A percentile compares a stretch with the other conserved stretches of the same genome.
Evolutionary conservation across 2,329 filamentous ascomycete species (phyloP).

Genomic region (Emergomyces orientalis): DNA sequence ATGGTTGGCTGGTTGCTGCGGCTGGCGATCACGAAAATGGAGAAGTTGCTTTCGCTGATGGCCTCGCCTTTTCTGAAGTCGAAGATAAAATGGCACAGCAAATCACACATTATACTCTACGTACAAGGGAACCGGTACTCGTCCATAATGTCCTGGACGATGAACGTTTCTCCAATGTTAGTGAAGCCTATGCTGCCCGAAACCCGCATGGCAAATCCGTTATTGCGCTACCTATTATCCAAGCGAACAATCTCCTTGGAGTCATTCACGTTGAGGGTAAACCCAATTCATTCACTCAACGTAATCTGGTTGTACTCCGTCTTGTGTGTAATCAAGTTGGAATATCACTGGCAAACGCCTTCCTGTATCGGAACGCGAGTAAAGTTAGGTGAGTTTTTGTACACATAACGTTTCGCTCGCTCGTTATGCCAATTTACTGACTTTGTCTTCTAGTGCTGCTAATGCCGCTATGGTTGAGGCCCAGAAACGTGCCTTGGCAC

Average conservation of each 20-base stretch:
- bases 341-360: conserved; percentile 55
- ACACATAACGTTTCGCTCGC: neutral
- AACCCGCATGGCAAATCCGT: conserved; percentile 52
- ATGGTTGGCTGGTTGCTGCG: conserved; percentile 52
- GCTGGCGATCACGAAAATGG: conserved; percentile 49
- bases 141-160: conserved; percentile 56
- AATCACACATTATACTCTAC: conserved; percentile 52
- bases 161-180: conserved; percentile 55
- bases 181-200: conserved; percentile 45
- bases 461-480: conserved; percentile 58
- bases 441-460: conserved; percentile 36
- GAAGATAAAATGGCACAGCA: conserved; percentile 53
- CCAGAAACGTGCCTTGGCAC: conserved; percentile 53
- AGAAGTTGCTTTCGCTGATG: conserved; percentile 44
- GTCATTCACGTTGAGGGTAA: conserved; percentile 54
- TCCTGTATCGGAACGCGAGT: conserved; percentile 53
- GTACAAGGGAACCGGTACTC: conserved; percentile 55
- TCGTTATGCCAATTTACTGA: conserved; percentile 6
- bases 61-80: conserved; percentile 47
- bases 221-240: conserved; percentile 54
- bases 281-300: conserved; percentile 55
- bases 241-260: conserved; percentile 50
- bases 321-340: conserved; percentile 56
- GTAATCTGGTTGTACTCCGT: conserved; percentile 43
- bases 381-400: conserved; percentile 39